Evolutionary conservation across 164 flowering plant species (phyloP), one percentile per base, ranked within the genome.

Genomic region (Piper betle): DNA sequence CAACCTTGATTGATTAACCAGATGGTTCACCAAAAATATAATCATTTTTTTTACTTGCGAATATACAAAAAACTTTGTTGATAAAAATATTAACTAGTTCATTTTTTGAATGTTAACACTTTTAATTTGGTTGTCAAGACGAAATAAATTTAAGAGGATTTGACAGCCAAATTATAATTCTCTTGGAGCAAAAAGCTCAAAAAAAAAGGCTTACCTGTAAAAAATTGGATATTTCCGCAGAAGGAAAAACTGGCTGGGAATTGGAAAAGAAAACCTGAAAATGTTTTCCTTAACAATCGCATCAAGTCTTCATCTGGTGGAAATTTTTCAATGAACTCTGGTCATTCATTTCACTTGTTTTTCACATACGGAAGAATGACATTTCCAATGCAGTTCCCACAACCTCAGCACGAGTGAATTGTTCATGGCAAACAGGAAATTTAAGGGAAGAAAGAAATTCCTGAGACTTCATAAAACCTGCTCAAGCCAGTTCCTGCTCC

Each of bases 401-500:
- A 46, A 15, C 7, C 50, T 46, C 50, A 46, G 12, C 50, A 55
- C 25, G 25, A 13, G 16, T 55, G 4, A 39, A 13, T 55, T 16
- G 25, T 15, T 55, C 33, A 55, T 33, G 16, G 16, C 58, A 55
- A 25, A 4, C 50, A 46, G 10, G 15, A 46, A 46, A 46, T 46
- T 43, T 15, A 43, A 1, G 12, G 8, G 50, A 43, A 9, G 9
- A 41, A 15, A 8, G 50, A 10, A 43, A 3, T 1, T 2, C 12
- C 12, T 3, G 8, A 43, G 8, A 3, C 4, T 3, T 13, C 39
- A 0, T 25, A 55, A 18, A 11, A 53, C 16, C 58, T 37, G 20
- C 57, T 59, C 54, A 59, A 15, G 60, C 6, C 61, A 64, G 25
- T 50, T 86, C 98, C 57, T 74, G 83, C 57, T 83, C 96, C 70